These are phyloP conservation scores for Puccinia horiana DNA, from an alignment of 1,284 basidiomycete species.

Conservation along the genomic window DNA sequence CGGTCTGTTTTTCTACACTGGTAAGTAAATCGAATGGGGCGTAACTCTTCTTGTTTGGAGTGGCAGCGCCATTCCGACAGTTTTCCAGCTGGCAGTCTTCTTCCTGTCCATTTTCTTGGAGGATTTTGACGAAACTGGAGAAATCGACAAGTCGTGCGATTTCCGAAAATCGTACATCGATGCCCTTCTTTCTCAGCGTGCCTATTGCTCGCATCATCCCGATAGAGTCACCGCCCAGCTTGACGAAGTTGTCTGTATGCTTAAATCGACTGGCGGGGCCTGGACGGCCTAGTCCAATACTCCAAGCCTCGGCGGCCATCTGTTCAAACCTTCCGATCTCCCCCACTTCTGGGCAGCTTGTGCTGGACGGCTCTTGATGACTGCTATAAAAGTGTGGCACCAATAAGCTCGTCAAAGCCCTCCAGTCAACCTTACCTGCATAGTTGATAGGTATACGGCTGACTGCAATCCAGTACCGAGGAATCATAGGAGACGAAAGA, in stretches of 20 bases:
- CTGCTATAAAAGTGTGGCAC: slow-evolving; percentile 33
- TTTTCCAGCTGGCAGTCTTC: not conserved
- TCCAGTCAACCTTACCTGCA: slow-evolving; percentile 54
- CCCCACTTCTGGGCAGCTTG: not conserved
- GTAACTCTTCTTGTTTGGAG: slow-evolving; percentile 31
- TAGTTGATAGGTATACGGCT: slow-evolving; percentile 52
- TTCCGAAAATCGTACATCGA: slow-evolving; percentile 46
- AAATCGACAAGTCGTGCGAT: slow-evolving; percentile 50
- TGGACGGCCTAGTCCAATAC: slow-evolving; percentile 47
- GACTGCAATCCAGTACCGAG: slow-evolving; percentile 53
- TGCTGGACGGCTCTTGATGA: slow-evolving; percentile 25
- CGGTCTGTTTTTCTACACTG: not conserved
- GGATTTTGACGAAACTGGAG: slow-evolving; percentile 49
- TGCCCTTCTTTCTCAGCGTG: slow-evolving; percentile 47
- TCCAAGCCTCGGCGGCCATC: slow-evolving; percentile 51
- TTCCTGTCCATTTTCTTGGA: slow-evolving; percentile 13
- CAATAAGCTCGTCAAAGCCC: slow-evolving; percentile 48
- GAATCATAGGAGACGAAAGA: slow-evolving; percentile 52
- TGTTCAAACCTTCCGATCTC: slow-evolving; percentile 31
- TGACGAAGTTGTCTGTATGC: slow-evolving; percentile 52
- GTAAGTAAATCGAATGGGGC: slow-evolving; percentile 24
- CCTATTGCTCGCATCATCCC: slow-evolving; percentile 53
- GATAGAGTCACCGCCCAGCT: slow-evolving; percentile 54
- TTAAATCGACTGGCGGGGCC: slow-evolving; percentile 35
- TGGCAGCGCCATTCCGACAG: not conserved